phyloP scores from a whole-genome alignment of 2,329 filamentous ascomycete species.

The Ascochyta lentis region DNA sequence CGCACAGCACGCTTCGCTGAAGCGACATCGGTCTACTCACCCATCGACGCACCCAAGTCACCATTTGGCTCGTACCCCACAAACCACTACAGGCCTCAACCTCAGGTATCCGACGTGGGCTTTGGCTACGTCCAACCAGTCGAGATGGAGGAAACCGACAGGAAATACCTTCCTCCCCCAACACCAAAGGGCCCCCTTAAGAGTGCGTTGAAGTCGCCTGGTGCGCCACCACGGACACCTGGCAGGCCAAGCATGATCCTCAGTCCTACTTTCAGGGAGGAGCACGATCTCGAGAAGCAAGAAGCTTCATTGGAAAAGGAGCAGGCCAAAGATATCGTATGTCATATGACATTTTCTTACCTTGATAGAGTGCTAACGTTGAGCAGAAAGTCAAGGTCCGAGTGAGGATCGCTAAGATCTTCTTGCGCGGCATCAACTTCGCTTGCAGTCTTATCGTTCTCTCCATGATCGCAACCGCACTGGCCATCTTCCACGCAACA shows the following conservation, averaged over 20 bases:
- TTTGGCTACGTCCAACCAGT: conserved; percentile 82
- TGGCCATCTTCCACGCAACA: conserved; percentile 92
- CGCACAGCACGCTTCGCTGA: conserved; percentile 81
- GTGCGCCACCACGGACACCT: conserved; percentile 70
- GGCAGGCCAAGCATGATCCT: conserved; percentile 72
- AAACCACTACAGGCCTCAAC: conserved; percentile 64
- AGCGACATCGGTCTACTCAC: conserved; percentile 79
- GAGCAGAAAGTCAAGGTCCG: conserved; percentile 86
- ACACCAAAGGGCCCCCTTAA: conserved; percentile 79
- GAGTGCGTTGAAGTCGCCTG: conserved; percentile 87
- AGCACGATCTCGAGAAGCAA: conserved; percentile 83
- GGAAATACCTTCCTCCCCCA: conserved; percentile 59
- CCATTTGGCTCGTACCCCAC: conserved; percentile 60
- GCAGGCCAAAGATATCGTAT: conserved; percentile 85
- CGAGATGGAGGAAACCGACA: conserved; percentile 60
- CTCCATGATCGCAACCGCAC: conserved; percentile 84
- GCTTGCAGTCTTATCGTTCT: conserved; percentile 95
- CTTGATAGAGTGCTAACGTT: conserved; percentile 45
- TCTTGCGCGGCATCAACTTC: conserved; percentile 95
- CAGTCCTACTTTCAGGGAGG: conserved; percentile 90
- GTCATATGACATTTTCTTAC: conserved; percentile 46
- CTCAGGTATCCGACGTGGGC: conserved; percentile 83
- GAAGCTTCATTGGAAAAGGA: conserved; percentile 83
- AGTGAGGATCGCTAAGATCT: conserved; percentile 91
- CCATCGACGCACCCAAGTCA: conserved; percentile 64